phyloP scores from a whole-genome alignment of 352 stramenopile genomes.

The Hyaloperonospora brassicae region DNA sequence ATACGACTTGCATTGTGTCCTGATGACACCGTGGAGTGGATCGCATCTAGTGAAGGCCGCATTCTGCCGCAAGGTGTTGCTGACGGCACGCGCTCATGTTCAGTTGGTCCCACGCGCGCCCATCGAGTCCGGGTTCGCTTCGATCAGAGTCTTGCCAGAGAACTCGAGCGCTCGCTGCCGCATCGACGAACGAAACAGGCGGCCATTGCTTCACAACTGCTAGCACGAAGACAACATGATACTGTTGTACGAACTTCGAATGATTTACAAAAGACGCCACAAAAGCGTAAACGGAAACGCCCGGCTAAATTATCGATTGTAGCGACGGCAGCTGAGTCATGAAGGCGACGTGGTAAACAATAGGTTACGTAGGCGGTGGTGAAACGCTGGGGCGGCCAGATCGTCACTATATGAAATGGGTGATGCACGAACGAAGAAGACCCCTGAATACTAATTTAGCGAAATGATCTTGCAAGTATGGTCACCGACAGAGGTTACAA shows the following conservation, averaged over 20 bases:
- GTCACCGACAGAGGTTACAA: too few species aligned
- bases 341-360: slow-evolving; percentile 4
- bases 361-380: slow-evolving; percentile 11
- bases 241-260: slow-evolving; percentile 9
- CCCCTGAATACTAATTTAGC: too few species aligned
- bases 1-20: slow-evolving; percentile 60
- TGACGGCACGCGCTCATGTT: slow-evolving; percentile 36
- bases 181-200: slow-evolving; percentile 32
- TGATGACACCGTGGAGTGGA: slow-evolving; percentile 58
- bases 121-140: slow-evolving; percentile 40
- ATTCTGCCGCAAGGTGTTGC: slow-evolving; percentile 65
- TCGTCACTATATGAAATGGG: too few species aligned
- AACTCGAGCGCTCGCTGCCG: slow-evolving; percentile 46
- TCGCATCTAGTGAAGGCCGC: slow-evolving; percentile 53
- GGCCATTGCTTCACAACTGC: slow-evolving; percentile 15
- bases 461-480: too few species aligned
- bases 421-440: too few species aligned
- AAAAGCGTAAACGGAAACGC: slow-evolving; percentile 35
- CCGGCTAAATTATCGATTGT: slow-evolving; percentile 16
- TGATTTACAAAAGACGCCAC: slow-evolving; percentile 22
- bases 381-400: slow-evolving; percentile 2
- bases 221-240: slow-evolving; percentile 10
- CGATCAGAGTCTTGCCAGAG: slow-evolving; percentile 38
- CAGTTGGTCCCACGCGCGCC: slow-evolving; percentile 29
- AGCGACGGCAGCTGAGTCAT: slow-evolving; percentile 11